Evolutionary conservation across 257 asterid species (phyloP), one percentile per base, ranked within the genome.

Genomic region (Salvia rosmarinus): DNA sequence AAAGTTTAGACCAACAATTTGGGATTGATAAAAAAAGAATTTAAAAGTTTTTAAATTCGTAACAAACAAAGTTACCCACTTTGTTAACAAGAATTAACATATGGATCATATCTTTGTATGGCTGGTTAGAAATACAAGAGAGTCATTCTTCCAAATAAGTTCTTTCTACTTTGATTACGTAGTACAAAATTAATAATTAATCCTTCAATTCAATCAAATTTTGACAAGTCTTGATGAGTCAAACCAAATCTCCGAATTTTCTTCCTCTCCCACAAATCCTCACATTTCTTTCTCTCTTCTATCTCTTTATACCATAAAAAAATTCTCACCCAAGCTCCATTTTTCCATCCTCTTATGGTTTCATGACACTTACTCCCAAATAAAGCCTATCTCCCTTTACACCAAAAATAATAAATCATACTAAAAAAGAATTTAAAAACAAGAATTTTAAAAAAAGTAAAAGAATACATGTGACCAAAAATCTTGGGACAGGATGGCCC

Each of bases 401-500:
- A 16, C 34, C 60, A 14, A 40, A 4, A 56, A 32, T 55, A 28
- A 2, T 34, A 16, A 35, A 6, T 9, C n/a, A n/a, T 6, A 49
- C n/a, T 19, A 55, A 11, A 37, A 5, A 63, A 49, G 25, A 25
- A 1, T 44, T 9, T 3, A 68, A 49, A 66, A 25, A 28, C 1
- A 50, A 11, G 23, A 32, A 55, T 8, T 72, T 17, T 37, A 57
- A 23, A 37, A 46, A 35, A 68, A 61, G 50, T 9, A 39, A 44
- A 49, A 63, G 46, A 52, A 73, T 47, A 32, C 3, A 9, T 62
- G 9, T 23, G 43, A 72, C 44, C 75, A 58, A 44, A 9, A 7
- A 50, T 32, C 43, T 46, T 23, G n/a, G 37, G 92, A 76, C 86
- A 83, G 91, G 97, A 91, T 91, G 96, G 96, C 97, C 78, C 58